Evolutionary conservation across 176 grass and related monocot species (phyloP).

Genomic region (Tillandsia leiboldiana): DNA sequence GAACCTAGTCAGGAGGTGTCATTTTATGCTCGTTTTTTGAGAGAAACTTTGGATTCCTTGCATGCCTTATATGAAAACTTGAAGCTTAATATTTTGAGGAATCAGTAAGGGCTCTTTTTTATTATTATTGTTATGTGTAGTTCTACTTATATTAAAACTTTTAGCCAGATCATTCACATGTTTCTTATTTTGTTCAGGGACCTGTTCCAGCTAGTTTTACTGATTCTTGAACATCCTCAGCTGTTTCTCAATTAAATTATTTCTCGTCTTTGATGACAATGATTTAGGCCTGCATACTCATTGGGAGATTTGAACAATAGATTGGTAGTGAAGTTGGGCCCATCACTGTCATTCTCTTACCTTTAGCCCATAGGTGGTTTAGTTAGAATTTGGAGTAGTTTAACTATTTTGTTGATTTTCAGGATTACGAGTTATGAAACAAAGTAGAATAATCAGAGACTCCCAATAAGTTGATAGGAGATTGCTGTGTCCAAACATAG

Average conservation of each 20-base stretch:
- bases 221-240: not conserved
- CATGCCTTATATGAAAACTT: slow-evolving; percentile 91
- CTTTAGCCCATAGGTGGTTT: no score
- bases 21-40: slow-evolving; percentile 57
- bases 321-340: no score
- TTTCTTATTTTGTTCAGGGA: not conserved
- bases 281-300: not conserved
- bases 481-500: no score
- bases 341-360: no score
- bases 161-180: not conserved
- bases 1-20: slow-evolving; percentile 27
- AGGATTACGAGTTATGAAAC: no score
- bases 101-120: slow-evolving; percentile 57
- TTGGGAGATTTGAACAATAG: not conserved
- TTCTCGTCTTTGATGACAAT: not conserved
- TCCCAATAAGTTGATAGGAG: no score
- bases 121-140: slow-evolving; percentile 4
- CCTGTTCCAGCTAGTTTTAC: no score
- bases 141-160: slow-evolving; percentile 1
- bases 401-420: no score
- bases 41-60: slow-evolving; percentile 61
- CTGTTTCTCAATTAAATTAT: not conserved
- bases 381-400: no score
- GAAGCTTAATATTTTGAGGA: slow-evolving; percentile 78
- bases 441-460: no score